Evolutionary conservation across 345 rosid genomes (phyloP), one percentile per base, ranked within the genome.

Genomic region (Sisymbrium altissimum): DNA sequence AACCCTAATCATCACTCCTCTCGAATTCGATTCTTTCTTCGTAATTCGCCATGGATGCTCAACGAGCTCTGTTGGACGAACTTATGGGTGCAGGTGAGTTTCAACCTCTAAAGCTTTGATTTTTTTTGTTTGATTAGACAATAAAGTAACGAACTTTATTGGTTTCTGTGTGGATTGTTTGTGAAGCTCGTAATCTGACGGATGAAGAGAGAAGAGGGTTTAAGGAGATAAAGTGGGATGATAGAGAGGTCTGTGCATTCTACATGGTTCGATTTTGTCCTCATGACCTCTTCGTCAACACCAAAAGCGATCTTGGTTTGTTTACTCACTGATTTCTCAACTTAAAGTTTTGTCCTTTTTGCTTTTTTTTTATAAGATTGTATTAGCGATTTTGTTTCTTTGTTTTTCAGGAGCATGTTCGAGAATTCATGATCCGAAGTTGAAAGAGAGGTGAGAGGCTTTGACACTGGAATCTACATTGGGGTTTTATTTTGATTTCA

Each of bases 191-290:
- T 45, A 84, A 92, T 83, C 77, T 95, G 78, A 95, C 97, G 36
- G 97, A 87, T 48, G 93, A 88, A 55, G 92, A 95, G 85, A 87
- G 81, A 68, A 95, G 86, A 75, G 97, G 89, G 4, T 86, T 83
- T 79, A 85, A 80, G 85, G 99, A 92, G 81, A 61, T 92, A 35
- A 86, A 79, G 29, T 95, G 99, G 99, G 96, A 92, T 63, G 97
- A 94, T 21, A 90, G 86, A 83, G 99, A 92, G 64, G 99, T 95
- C 12, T 95, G 99, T 66, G 87, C 88, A 3, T 90, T 83, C 68
- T 92, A 85, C 71, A 95, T 95, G 99, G 97, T 94, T 85, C 86
- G 98, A 10, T 95, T 95, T 71, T 95, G 99, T 60, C 98, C 99
- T 55, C 97, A 95, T 29, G 99, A 95, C 65, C 98, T 95, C 84